Conservation (phyloP, 140 eudicot genomes). For the Senecio squalidus region DNA sequence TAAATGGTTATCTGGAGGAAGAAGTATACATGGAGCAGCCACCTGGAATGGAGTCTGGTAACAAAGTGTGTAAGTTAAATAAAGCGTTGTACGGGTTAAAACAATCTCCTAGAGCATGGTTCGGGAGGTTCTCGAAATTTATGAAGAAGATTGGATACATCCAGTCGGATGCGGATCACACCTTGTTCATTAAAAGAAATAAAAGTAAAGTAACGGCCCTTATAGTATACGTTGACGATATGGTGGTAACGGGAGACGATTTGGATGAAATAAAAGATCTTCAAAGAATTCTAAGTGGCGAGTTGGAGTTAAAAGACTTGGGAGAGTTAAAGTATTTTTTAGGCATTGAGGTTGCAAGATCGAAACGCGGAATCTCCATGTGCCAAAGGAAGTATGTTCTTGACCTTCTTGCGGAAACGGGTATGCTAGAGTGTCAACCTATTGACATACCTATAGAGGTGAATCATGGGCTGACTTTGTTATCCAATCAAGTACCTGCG, state of each 20-base stretch:
- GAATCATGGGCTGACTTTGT: background rate
- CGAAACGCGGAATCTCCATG: too few species aligned
- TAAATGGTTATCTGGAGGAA: too few species aligned
- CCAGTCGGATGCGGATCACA: background rate
- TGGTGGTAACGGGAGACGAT: conserved; percentile 5
- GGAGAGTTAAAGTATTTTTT: too few species aligned
- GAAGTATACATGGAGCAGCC: too few species aligned
- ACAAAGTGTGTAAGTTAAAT: background rate
- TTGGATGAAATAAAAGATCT: background rate
- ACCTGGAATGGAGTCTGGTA: background rate
- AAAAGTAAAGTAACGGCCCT: background rate
- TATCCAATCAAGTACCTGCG: background rate
- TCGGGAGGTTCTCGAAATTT: background rate
- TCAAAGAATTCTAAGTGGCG: background rate
- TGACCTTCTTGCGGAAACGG: background rate
- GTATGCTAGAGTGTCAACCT: too few species aligned
- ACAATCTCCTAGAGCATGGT: background rate
- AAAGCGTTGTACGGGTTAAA: background rate
- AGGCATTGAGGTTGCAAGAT: too few species aligned
- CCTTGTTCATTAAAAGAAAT: background rate
- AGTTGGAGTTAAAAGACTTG: too few species aligned
- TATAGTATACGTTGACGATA: too few species aligned
- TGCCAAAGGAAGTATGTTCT: too few species aligned
- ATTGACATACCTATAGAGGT: too few species aligned
- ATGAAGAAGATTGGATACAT: background rate